Evolutionary conservation across 2,329 filamentous ascomycete genomes (phyloP), one percentile per base, ranked within the genome.

Genomic region (Beauveria brongniartii): DNA sequence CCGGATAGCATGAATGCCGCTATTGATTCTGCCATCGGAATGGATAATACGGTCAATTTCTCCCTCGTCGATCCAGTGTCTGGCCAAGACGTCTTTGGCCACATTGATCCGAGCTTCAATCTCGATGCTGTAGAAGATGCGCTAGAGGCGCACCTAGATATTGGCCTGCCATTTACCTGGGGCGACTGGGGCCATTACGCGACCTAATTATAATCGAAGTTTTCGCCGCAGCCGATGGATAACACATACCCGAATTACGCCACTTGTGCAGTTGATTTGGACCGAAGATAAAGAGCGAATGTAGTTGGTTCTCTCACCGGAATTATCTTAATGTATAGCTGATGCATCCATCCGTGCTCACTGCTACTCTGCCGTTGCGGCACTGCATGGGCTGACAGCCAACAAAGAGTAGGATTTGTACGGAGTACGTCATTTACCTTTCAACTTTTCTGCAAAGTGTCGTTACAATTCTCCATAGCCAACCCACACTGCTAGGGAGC

Each of bases 31-130:
- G 65, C 69, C 0, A 63, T 67, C 3, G 70, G 69, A 2, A 59
- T 72, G 59, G 71, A 75, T 51, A 71, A 71, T 20, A 63, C 68
- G 2, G 69, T 77, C 6, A 77, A 80, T 62, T 76, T 77, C 58
- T 75, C 74, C 0, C 66, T 77, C 16, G 70, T 78, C 3, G 76
- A 78, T 46, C 71, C 75, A 2, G 70, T 78, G 28, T 77, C 77
- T 1, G 79, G 80, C 1, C 71, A 82, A n/a, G 80, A 83, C 50
- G 72, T 83, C 1, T 83, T 83, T 64, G 79, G 78, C 3, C 77
- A 82, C 48, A 81, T 84, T 28, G 81, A 82, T 54, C 81, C 81
- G 2, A 80, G 71, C 54, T 84, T 84, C 64, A 76, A 83, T 55
- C 65, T 84, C 1, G 76, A 75, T 26, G 80, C 80, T 0, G 78